Percentiles rank a stretch among this genome's conserved stretches.
Conservation (phyloP, 768 basidiomycete genomes). For the Crucibulum laeve region DNA sequence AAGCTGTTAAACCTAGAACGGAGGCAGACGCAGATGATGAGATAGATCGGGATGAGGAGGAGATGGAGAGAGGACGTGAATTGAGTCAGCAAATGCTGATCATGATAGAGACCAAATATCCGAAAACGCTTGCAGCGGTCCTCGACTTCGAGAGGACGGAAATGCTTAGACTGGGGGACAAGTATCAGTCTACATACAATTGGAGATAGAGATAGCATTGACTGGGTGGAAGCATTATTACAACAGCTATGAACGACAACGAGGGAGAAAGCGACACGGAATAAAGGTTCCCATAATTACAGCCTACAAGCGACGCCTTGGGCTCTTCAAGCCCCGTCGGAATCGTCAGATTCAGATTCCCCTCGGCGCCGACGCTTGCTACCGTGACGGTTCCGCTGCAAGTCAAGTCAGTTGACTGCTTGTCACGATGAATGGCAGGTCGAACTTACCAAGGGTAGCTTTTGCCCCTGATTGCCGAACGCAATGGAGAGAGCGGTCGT, state of each 20-base stretch:
- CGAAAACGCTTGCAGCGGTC: slow-evolving; percentile 33
- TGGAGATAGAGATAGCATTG: slow-evolving; percentile 25
- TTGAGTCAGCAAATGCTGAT: slow-evolving; percentile 27
- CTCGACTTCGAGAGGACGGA: slow-evolving; percentile 27
- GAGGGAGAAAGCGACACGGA: background rate
- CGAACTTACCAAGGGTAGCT: slow-evolving; percentile 70
- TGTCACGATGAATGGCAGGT: slow-evolving; percentile 8
- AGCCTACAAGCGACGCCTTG: background rate
- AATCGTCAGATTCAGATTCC: slow-evolving; percentile 65
- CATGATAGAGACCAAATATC: slow-evolving; percentile 46
- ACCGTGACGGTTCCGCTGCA: slow-evolving; percentile 78
- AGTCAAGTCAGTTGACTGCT: slow-evolving; percentile 12
- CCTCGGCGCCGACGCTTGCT: slow-evolving; percentile 61
- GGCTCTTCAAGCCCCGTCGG: slow-evolving; percentile 41
- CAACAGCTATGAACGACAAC: slow-evolving; percentile 3
- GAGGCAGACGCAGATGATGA: slow-evolving; percentile 14
- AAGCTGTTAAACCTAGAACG: slow-evolving; percentile 26
- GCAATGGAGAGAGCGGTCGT: slow-evolving; percentile 89
- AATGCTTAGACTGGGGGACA: slow-evolving; percentile 18
- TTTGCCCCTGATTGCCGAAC: slow-evolving; percentile 87
- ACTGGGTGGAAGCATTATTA: slow-evolving; percentile 18
- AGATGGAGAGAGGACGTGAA: slow-evolving; percentile 9
- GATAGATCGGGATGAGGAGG: slow-evolving; percentile 6
- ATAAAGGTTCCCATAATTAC: background rate
- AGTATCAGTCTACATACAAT: slow-evolving; percentile 14